Evolutionary conservation across 768 basidiomycete species (phyloP), one percentile per base, ranked within the genome.

Genomic region (Tremella yokohamensis): DNA sequence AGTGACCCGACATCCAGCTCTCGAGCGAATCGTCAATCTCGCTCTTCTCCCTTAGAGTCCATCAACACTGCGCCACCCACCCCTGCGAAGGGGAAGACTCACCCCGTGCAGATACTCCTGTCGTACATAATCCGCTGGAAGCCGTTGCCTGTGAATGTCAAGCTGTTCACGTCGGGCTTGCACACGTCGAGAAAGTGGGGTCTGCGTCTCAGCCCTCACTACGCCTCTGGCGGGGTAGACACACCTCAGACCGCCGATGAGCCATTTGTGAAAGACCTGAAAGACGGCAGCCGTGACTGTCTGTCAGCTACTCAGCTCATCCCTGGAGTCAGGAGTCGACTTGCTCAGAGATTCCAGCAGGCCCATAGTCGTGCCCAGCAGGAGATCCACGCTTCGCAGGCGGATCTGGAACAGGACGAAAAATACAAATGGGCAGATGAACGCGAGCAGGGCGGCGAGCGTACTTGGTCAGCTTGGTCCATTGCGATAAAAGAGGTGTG

Each of bases 11-110:
- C 68, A 70, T 71, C 69, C 70, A 75, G 53, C 70, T 82, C 66
- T 84, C 82, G 16, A 84, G 75, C 0, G 82, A 77, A 61, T 84
- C 84, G 67, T 84, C 79, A 69, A 84, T 84, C 54, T 81, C 70
- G 39, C 83, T 80, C 50, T 71, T 63, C 73, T 85, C 81, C 15
- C 84, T 68, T 20, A 57, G 65, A 16, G 19, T 50, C 8, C 47
- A 2, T n/a, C 45, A 2, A 13, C 2, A 40, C 29, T 2, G 2
- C 15, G 34, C 11, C 22, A 19, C 7, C 26, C 8, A 11, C 3
- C n/a, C 53, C 37, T 40, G 11, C 11, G 12, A 40, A 40, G 39
- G 39, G 18, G 39, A 18, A 40, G 42, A 18, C 69, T 58, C 45
- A 71, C 67, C 70, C 84, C 0, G 82, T 84, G 76, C 84, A 84